These are phyloP conservation scores for Boletus insuetus DNA, from an alignment of 768 basidiomycete genomes.

Conservation along the genomic window DNA sequence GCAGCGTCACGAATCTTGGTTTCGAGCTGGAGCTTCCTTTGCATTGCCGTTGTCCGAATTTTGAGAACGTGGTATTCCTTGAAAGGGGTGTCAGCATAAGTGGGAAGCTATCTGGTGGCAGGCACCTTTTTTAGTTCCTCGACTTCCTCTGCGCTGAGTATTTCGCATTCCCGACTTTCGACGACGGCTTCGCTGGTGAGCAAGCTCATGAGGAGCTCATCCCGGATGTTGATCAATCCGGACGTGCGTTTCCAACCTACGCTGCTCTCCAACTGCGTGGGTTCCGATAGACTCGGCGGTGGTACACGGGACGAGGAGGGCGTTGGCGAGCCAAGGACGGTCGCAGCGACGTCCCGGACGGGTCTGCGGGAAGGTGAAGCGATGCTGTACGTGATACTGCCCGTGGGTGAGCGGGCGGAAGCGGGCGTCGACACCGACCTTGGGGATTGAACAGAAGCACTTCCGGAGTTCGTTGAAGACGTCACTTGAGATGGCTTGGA, in stretches of 20 bases:
- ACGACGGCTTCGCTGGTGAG: constrained; percentile 92
- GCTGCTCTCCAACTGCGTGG: constrained; percentile 37
- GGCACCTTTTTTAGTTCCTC: constrained; percentile 68
- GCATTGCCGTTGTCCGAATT: constrained; percentile 61
- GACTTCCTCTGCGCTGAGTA: constrained; percentile 71
- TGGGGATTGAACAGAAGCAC: constrained; percentile 25
- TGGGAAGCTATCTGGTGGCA: constrained; percentile 19
- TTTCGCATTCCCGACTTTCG: constrained; percentile 81
- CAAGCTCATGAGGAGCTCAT: constrained; percentile 86
- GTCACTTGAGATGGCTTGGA: constrained; percentile 27
- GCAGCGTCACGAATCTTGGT: constrained; percentile 89
- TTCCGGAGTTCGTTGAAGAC: constrained; percentile 24
- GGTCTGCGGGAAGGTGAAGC: constrained; percentile 18
- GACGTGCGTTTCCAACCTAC: constrained; percentile 43
- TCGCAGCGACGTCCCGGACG: constrained; percentile 9
- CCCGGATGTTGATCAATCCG: constrained; percentile 54
- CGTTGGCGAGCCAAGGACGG: constrained; percentile 32
- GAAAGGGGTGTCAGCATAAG: not conserved
- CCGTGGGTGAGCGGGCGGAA: constrained; percentile 21
- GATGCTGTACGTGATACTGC: constrained; percentile 24
- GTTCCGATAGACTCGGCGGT: constrained; percentile 31
- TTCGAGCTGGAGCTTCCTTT: constrained; percentile 75
- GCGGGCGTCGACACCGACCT: constrained; percentile 22
- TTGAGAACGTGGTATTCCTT: constrained; percentile 76
- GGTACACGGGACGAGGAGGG: constrained; percentile 39